Percentiles rank a stretch among this genome's conserved stretches.
phyloP scores from a whole-genome alignment of 306 rosid genomes.

The Datisca glomerata region DNA sequence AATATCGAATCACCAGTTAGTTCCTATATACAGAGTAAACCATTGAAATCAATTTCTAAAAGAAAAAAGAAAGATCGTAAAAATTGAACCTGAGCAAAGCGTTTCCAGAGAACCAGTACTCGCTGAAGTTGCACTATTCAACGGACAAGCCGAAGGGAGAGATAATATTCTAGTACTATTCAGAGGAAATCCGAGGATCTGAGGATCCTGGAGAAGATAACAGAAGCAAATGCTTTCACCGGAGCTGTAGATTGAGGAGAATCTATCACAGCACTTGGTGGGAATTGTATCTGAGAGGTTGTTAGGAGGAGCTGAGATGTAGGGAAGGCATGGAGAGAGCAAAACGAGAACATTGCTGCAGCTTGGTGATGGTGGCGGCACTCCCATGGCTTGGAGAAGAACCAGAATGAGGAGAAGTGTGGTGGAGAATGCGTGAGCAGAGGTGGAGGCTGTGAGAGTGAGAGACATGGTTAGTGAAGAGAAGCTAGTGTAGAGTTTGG shows the following conservation, averaged over 20 bases:
- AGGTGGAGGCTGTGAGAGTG: not conserved
- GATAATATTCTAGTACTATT: conserved; percentile 37
- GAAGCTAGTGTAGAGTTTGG: not conserved
- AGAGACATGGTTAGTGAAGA: conserved; percentile 1
- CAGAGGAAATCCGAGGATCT: conserved; percentile 55
- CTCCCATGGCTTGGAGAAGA: conserved; percentile 4
- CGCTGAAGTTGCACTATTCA: not conserved
- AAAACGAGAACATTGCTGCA: conserved; percentile 36
- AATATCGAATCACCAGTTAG: not conserved
- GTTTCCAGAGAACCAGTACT: conserved; percentile 12
- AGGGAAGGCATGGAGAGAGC: conserved; percentile 53
- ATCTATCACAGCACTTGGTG: conserved; percentile 38
- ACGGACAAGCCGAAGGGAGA: conserved; percentile 38
- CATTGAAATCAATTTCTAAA: not conserved
- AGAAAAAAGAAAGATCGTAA: not conserved
- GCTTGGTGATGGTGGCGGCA: conserved; percentile 5
- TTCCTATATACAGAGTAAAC: not conserved
- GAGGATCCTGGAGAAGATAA: conserved; percentile 37
- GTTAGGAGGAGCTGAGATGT: conserved; percentile 54
- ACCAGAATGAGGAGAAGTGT: not conserved
- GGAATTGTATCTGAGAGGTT: conserved; percentile 38
- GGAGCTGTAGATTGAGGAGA: conserved; percentile 20
- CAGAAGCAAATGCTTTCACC: conserved; percentile 42
- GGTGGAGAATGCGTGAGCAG: conserved; percentile 4
- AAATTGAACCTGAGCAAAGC: conserved; percentile 41